Evolutionary conservation across 2,329 filamentous ascomycete species (phyloP).

Genomic region (Pyrenochaeta sp.): DNA sequence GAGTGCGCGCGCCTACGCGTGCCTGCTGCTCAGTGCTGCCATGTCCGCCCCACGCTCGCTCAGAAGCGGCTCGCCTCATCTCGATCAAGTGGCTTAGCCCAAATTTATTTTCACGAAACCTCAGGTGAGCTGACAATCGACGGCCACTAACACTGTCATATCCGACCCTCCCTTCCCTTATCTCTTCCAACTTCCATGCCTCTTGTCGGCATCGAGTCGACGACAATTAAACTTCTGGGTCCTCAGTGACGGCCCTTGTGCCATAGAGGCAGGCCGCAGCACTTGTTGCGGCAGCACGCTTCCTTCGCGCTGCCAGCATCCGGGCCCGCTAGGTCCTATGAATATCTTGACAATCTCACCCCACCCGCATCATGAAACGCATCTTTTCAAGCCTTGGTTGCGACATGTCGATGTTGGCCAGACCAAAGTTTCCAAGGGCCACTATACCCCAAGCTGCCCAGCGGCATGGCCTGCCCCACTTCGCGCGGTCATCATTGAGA

Average conservation of each 20-base stretch:
- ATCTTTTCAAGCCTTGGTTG: conserved; percentile 12
- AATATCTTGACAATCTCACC: conserved; percentile 1
- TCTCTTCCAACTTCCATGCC: no score
- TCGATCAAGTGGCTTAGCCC: conserved; percentile 23
- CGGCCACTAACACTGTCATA: conserved; percentile 8
- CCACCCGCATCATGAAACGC: conserved; percentile 28
- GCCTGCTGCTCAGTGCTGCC: conserved; percentile 2
- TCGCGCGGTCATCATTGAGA: conserved; percentile 25
- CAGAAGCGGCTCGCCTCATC: conserved; percentile 7
- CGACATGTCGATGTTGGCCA: conserved; percentile 25
- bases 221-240: neutral
- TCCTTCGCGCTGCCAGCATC: neutral
- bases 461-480: conserved; percentile 30
- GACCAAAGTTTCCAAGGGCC: conserved; percentile 16
- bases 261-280: neutral
- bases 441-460: conserved; percentile 30
- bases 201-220: no score
- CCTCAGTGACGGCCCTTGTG: neutral
- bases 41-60: conserved; percentile 9
- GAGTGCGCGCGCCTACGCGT: conserved; percentile 21
- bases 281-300: neutral
- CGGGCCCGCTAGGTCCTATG: neutral
- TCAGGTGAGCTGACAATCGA: conserved; percentile 19
- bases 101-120: conserved; percentile 18
- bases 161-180: no score